Base-by-base conservation (phyloP, 2,329 filamentous ascomycete species). In the Ascochyta viciae-villosae region DNA sequence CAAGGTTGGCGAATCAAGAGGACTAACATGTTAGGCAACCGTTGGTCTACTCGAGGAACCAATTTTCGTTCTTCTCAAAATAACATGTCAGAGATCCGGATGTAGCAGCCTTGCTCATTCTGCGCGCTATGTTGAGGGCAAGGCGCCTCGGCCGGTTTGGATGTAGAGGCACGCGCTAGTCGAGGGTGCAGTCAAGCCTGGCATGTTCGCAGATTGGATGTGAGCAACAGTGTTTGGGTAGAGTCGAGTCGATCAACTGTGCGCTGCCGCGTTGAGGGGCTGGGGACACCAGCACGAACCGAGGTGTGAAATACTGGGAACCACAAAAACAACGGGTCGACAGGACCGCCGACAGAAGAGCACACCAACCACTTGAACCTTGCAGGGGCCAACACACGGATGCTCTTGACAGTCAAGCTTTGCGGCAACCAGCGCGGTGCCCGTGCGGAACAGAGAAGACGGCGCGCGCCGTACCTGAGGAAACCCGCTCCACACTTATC, bases 381-480 rank as follows among this genome's bases (percentile, higher is more conserved):
- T 31, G 19, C 41, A 37, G 22, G n/a, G 22, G 12, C 15, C n/a
- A 15, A 22, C 9, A 26, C 22, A 38, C 37, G 43, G 22, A 51
- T 26, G 26, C 47, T 39, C 12, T 19, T 31, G 24, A 13, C 29
- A 35, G 19, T 29, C 22, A 24, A 29, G 16, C 9, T 38, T 33
- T 16, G 41, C 42, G 26, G 35, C 31, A 33, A 37, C 16, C 41
- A 41, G 23, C 29, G 19, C n/a, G 15, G 19, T 41, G 26, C 29
- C 31, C 38, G 19, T 47, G 42, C 47, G 33, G 33, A 43, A 39
- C 8, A 43, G 12, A 35, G 29, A 16, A 6, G 16, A 29, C 41
- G 37, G 47, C 10, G 47, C 41, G 41, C n/a, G 45, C 45, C 34
- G 38, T 29, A 34, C 51, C 39, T 44, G 39, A 19, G 48, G 26